Conservation (phyloP, 2,329 filamentous ascomycete genomes). For the Diaporthe batatas region DNA sequence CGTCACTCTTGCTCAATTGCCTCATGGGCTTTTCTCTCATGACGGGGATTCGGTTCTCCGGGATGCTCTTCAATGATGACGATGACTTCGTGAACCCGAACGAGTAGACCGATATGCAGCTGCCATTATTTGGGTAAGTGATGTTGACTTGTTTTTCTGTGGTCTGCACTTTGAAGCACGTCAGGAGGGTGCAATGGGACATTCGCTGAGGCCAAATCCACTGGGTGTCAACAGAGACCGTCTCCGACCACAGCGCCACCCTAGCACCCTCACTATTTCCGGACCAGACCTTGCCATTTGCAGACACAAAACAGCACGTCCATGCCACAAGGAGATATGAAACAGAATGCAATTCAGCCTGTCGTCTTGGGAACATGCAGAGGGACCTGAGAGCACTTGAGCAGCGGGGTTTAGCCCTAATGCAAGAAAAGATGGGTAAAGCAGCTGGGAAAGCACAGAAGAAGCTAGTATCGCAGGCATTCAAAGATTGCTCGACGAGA, state of each 20-base stretch:
- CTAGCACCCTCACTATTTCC: background rate
- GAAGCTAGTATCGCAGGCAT: background rate
- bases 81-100: background rate
- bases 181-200: background rate
- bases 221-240: background rate
- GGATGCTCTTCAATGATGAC: background rate
- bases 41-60: background rate
- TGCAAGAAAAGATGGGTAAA: background rate
- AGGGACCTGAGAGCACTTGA: background rate
- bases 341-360: background rate
- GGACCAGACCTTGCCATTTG: background rate
- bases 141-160: too few relatives aligned
- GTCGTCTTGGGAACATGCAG: background rate
- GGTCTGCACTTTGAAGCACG: too few relatives aligned
- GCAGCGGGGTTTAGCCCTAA: too few relatives aligned
- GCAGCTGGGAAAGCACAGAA: background rate
- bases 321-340: background rate
- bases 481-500: fast-evolving
- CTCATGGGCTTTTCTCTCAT: background rate
- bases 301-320: background rate
- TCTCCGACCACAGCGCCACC: background rate
- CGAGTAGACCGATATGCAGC: background rate
- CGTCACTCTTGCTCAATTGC: background rate
- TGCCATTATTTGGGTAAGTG: too few relatives aligned
- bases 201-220: background rate